Conservation (phyloP, 345 rosid genomes). For the Gossypium herbaceum region DNA sequence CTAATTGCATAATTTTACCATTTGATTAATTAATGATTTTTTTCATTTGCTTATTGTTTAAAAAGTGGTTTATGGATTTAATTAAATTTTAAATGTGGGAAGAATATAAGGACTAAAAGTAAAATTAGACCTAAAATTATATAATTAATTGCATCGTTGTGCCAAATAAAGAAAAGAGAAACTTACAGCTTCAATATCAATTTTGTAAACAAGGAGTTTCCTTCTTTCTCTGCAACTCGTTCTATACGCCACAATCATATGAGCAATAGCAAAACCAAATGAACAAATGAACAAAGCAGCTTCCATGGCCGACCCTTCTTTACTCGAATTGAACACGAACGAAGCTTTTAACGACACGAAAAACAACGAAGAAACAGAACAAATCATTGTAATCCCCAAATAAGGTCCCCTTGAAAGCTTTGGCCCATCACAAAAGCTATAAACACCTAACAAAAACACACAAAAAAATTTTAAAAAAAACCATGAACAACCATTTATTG, state of each 20-base stretch:
- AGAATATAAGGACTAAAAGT: too few relatives aligned
- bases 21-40: too few relatives aligned
- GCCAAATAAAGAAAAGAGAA: not conserved
- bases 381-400: slow-evolving; percentile 58
- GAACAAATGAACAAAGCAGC: slow-evolving; percentile 70
- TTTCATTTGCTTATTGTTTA: too few relatives aligned
- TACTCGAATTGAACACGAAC: slow-evolving; percentile 48
- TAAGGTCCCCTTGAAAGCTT: slow-evolving; percentile 74
- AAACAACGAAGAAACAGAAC: slow-evolving; percentile 63
- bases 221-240: slow-evolving; percentile 88
- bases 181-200: slow-evolving; percentile 97
- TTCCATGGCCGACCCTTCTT: slow-evolving; percentile 52
- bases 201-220: slow-evolving; percentile 87
- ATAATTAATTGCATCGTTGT: too few relatives aligned
- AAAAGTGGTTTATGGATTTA: too few relatives aligned
- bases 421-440: slow-evolving; percentile 85
- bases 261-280: slow-evolving; percentile 59
- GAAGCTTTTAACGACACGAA: slow-evolving; percentile 78
- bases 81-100: too few relatives aligned
- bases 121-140: too few relatives aligned
- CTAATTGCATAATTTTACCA: too few relatives aligned
- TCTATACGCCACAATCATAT: slow-evolving; percentile 67
- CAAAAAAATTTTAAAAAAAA: not conserved
- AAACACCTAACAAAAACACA: slow-evolving; percentile 50
- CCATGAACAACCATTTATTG: not conserved